phyloP scores from a whole-genome alignment of 495 filamentous ascomycete genomes.

The Bombardia bombarda region DNA sequence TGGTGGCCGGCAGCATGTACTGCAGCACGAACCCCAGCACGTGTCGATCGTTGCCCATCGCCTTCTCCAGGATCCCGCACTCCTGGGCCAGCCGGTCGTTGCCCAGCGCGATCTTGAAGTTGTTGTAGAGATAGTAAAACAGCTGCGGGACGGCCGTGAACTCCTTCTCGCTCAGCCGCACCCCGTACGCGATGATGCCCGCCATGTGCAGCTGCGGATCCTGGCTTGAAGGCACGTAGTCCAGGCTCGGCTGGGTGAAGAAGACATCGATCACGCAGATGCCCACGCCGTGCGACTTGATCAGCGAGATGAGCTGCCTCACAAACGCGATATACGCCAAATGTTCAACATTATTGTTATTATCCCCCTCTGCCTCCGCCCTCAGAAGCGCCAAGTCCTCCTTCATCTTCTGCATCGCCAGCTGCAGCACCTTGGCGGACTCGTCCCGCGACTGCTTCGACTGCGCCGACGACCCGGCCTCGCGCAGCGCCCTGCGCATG shows the following conservation, averaged over 20 bases:
- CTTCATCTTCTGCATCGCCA: slow-evolving; percentile 42
- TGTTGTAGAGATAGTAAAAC: slow-evolving; percentile 43
- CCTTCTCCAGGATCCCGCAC: slow-evolving; percentile 27
- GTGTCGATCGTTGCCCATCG: slow-evolving; percentile 26
- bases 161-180: slow-evolving; percentile 35
- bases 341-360: no score
- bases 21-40: slow-evolving; percentile 36
- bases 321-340: slow-evolving; percentile 35
- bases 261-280: slow-evolving; percentile 37
- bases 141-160: slow-evolving; percentile 33
- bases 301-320: slow-evolving; percentile 33
- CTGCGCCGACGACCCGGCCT: slow-evolving; percentile 9
- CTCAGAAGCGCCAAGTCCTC: slow-evolving; percentile 29
- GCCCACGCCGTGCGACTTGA: slow-evolving; percentile 38
- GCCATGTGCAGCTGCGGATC: slow-evolving; percentile 43
- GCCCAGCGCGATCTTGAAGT: slow-evolving; percentile 40
- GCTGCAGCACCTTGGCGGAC: slow-evolving; percentile 27
- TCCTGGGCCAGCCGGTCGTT: slow-evolving; percentile 33
- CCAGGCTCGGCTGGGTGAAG: slow-evolving; percentile 37
- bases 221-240: slow-evolving; percentile 40
- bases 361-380: slow-evolving; percentile 12
- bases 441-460: slow-evolving; percentile 21
- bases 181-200: slow-evolving; percentile 40
- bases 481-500: slow-evolving; percentile 35
- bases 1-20: slow-evolving; percentile 35